Evolutionary conservation across 225 moss, liverwort and hornwort genomes (phyloP), one percentile per base, ranked within the genome.

Genomic region (Sphagnum contortum): DNA sequence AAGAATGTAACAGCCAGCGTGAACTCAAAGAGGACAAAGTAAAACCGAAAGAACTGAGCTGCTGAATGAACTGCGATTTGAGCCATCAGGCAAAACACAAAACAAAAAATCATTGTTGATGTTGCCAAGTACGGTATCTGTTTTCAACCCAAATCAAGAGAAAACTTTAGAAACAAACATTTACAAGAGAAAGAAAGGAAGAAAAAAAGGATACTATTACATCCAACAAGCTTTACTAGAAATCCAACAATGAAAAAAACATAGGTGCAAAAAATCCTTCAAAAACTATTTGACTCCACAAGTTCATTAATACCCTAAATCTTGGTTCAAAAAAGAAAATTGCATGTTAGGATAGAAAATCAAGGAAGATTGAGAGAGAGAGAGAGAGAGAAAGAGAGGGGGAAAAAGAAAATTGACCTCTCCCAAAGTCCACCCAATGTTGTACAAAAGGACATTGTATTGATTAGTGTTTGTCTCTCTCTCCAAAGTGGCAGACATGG

Each of bases 1-100:
- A 92, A 76, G 72, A 87, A 90, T 29, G 92, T 92, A 64, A 96
- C 81, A 53, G 80, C 78, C 66, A 96, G 63, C 51, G 78, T 72
- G 64, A 90, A 71, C 70, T 86, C 82, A 44, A 85, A 83, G 48
- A 87, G 80, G 45, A 92, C 57, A 64, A 92, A 78, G 80, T 92
- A 96, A 69, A 83, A 96, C 12, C 62, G 86, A 75, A 96, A 96
- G 78, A 96, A 96, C 3, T 80, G 57, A 57, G 78, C 72, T 12
- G 83, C 92, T 66, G 71, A 79, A 63, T 60, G 48, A 45, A 87
- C 85, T 67, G 87, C 90, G 10, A 88, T 78, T 74, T 88, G 84
- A 52, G 81, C 73, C 95, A 96, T 96, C 49, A 86, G 75, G 56
- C 88, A 85, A 73, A 96, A 96, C 29, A 92, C 87, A 48, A 78